Base-by-base conservation (phyloP, 768 basidiomycete species). In the Mycena pura region DNA sequence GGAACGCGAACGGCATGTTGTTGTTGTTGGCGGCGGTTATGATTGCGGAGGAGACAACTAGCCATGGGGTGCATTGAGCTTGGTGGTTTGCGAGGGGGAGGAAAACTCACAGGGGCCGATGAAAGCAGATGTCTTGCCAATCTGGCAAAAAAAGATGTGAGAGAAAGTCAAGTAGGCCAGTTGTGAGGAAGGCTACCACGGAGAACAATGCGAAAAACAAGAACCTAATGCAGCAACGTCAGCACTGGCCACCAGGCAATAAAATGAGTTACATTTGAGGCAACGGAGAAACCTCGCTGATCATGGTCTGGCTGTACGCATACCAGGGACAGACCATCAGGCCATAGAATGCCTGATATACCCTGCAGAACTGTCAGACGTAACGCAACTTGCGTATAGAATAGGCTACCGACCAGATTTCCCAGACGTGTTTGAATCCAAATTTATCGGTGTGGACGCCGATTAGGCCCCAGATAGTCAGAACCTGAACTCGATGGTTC, bases 381-480 rank as follows among this genome's bases (percentile, higher is more conserved):
- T 52, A 43, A 13, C 45, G 34, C 38, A 36, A 29, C 15, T 17
- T 28, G 27, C 36, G 50, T 45, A 28, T 45, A 49, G 48, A 27
- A n/a, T n/a, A n/a, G n/a, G n/a, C 45, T 6, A 55, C 74, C 55
- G 64, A 86, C 87, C 89, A 90, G 28, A 90, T 85, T 71, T 92
- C 91, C 90, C 91, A 92, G 60, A 87, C 84, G 68, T 92, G 88
- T 73, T 93, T 90, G 77, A 92, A 92, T 13, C 90, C 91, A 68
- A 93, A 88, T 43, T 83, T 86, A 67, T 84, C 72, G 15, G 89
- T 90, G 65, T 87, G 87, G 2, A 92, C 82, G n/a, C 91, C 90
- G 64, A 89, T 84, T 24, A 92, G 83, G 36, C 90, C 90, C 90
- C 90, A 92, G 5, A 87, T 66, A 10, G 86, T 88, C 45, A 91